Evolutionary conservation across 1,139 yeast genomes (phyloP).

Genomic region (Zygoascus meyerae): DNA sequence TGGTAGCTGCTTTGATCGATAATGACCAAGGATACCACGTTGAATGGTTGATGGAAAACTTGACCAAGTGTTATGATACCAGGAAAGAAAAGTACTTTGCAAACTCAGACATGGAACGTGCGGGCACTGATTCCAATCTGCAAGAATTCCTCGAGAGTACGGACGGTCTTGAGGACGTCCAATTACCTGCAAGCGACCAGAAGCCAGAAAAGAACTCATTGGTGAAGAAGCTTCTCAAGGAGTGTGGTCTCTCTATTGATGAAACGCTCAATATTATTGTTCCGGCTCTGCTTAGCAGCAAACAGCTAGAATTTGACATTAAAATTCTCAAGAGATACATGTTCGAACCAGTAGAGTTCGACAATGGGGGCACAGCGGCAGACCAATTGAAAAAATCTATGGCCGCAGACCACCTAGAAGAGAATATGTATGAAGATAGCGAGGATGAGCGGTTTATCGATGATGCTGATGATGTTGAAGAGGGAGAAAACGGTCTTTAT

Average conservation of each 20-base stretch:
- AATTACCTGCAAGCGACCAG: slow-evolving; percentile 2
- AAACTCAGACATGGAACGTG: slow-evolving; percentile 13
- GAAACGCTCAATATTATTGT: slow-evolving; percentile 13
- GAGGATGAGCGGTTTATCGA: slow-evolving; percentile 14
- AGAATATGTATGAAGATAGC: slow-evolving; percentile 16
- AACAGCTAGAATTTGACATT: slow-evolving; percentile 24
- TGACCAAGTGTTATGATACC: slow-evolving; percentile 30
- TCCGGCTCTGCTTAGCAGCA: slow-evolving; percentile 21
- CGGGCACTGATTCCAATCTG: background rate
- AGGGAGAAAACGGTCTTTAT: slow-evolving; percentile 16
- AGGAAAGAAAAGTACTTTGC: slow-evolving; percentile 13
- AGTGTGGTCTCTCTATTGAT: slow-evolving; percentile 10
- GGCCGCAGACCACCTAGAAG: slow-evolving; percentile 23
- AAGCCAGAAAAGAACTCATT: slow-evolving; percentile 1
- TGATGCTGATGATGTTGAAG: slow-evolving; percentile 16
- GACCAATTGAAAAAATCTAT: slow-evolving; percentile 22
- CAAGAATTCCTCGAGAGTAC: slow-evolving; percentile 4
- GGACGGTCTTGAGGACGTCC: slow-evolving; percentile 7
- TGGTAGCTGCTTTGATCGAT: slow-evolving; percentile 46
- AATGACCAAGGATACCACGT: slow-evolving; percentile 42
- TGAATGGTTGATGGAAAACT: slow-evolving; percentile 41
- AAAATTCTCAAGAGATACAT: slow-evolving; percentile 32
- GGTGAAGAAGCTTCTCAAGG: slow-evolving; percentile 6
- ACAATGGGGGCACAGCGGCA: slow-evolving; percentile 41
- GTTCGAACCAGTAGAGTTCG: slow-evolving; percentile 35